Evolutionary conservation across 208 protist genomes (phyloP), one percentile per base, ranked within the genome.

Genomic region (Trypanosoma platydactyli): DNA sequence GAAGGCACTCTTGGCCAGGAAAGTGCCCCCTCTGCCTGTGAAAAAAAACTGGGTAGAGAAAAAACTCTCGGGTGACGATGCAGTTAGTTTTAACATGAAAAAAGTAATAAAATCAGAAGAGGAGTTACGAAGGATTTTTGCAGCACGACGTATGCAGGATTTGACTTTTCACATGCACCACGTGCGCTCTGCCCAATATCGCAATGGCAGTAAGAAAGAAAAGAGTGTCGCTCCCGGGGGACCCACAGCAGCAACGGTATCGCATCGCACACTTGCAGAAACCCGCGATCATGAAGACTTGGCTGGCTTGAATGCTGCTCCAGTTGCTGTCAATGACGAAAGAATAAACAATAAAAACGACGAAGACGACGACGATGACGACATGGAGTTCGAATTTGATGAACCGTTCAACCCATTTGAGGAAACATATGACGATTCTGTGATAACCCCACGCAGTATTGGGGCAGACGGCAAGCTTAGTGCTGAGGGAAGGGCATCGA

Each of bases 11-110:
- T 81, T 79, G 1, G 58, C 79, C 16, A 35, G 95, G 18, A 76
- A 77, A 29, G 69, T 98, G 6, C 92, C 92, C 11, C 78, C 86
- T 40, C 74, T 98, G 0, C 70, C 77, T 11, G 72, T 98, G 18
- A 88, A 90, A 57, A 88, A 84, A 50, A 55, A 92, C 46, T 97
- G 94, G 94, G 70, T 73, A 48, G 72, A 75, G 20, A 56, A 41
- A 27, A 77, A 79, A 5, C 33, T 73, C 18, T 69, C 40, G 11
- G 48, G 24, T 12, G 56, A 65, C 3, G 63, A 71, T 49, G 63
- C 71, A 12, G 60, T 71, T 15, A 76, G 35, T 55, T 42, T 60
- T 52, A 64, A 58, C 9, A 1, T 68, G 12, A 63, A 59, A 22
- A 24, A 38, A 1, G 38, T 42, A 27, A 5, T 46, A 30, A 51